Evolutionary conservation across 2,329 filamentous ascomycete genomes (phyloP).

Genomic region (Trichoderma gracile): DNA sequence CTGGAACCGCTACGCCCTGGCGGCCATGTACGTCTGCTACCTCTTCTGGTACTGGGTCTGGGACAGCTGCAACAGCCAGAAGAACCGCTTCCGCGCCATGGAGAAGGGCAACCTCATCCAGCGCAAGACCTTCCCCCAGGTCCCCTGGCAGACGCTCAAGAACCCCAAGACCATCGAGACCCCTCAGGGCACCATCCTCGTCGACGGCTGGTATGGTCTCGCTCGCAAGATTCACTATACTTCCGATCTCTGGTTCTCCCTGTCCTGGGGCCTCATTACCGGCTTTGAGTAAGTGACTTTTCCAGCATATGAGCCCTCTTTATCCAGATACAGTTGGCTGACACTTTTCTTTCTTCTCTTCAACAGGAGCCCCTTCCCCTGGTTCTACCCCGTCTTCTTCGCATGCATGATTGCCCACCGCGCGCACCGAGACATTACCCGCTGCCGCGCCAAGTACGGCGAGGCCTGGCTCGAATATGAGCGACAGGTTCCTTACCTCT

Average conservation of each 20-base stretch:
- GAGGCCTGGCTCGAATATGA: conserved; percentile 81
- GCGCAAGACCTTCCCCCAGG: conserved; percentile 82
- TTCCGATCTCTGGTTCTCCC: conserved; percentile 51
- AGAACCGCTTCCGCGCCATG: conserved; percentile 84
- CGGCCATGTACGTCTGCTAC: conserved; percentile 67
- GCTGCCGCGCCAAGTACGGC: conserved; percentile 78
- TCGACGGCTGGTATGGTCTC: conserved; percentile 80
- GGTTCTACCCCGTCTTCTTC: conserved; percentile 90
- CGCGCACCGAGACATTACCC: conserved; percentile 71
- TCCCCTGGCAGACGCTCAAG: conserved; percentile 82
- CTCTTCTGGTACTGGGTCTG: conserved; percentile 86
- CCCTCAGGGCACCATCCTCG: conserved; percentile 71
- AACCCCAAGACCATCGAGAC: conserved; percentile 79
- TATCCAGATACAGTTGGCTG: conserved; percentile 19
- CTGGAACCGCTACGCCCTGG: conserved; percentile 70
- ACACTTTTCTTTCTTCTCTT: not conserved
- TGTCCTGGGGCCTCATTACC: conserved; percentile 54
- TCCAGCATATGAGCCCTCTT: not conserved
- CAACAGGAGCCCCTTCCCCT: conserved; percentile 71
- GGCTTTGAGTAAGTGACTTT: conserved; percentile 45
- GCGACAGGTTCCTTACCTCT: conserved; percentile 75
- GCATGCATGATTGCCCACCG: conserved; percentile 78
- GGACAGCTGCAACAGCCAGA: conserved; percentile 90
- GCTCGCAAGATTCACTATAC: conserved; percentile 65
- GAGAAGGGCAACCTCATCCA: conserved; percentile 70